A percentile compares a stretch with the other conserved stretches of the same genome.
phyloP scores from a whole-genome alignment of 2,329 filamentous ascomycete genomes.

The Harringtonia lauricola region DNA sequence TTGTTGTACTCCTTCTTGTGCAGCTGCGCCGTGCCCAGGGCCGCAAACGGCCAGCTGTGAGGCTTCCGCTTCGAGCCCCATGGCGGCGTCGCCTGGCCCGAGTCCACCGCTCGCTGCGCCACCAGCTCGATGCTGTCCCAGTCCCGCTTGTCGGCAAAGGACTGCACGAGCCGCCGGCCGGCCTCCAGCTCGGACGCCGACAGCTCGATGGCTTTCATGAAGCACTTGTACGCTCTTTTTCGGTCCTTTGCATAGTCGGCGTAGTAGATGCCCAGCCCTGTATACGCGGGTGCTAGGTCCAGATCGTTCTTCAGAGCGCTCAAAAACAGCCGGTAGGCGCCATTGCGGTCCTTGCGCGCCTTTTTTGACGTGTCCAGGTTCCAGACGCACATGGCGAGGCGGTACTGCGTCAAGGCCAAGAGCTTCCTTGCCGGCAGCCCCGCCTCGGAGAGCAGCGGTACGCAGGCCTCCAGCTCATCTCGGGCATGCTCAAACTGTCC shows the following conservation, averaged over 20 bases:
- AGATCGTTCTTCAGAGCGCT: slow-evolving; percentile 76
- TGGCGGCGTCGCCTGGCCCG: slow-evolving; percentile 81
- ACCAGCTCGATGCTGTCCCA: slow-evolving; percentile 96
- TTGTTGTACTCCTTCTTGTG: slow-evolving; percentile 87
- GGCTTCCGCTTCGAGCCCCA: slow-evolving; percentile 90
- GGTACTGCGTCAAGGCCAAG: slow-evolving; percentile 76
- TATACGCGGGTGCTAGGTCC: slow-evolving; percentile 84
- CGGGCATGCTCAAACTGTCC: slow-evolving; percentile 62
- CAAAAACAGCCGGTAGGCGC: slow-evolving; percentile 76
- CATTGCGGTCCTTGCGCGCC: slow-evolving; percentile 68
- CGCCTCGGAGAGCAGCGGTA: slow-evolving; percentile 54
- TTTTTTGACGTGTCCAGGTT: slow-evolving; percentile 63
- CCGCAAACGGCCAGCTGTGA: slow-evolving; percentile 92
- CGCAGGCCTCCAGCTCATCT: slow-evolving; percentile 57
- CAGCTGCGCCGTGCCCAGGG: slow-evolving; percentile 84
- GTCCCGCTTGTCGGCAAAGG: slow-evolving; percentile 81
- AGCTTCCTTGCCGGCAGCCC: slow-evolving; percentile 51
- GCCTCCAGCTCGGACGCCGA: slow-evolving; percentile 78
- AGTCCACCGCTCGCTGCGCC: slow-evolving; percentile 81
- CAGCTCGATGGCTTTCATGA: slow-evolving; percentile 91
- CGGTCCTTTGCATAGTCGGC: slow-evolving; percentile 83
- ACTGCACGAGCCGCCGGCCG: slow-evolving; percentile 73
- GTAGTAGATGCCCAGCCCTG: slow-evolving; percentile 82
- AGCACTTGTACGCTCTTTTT: slow-evolving; percentile 78
- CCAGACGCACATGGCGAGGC: slow-evolving; percentile 81